These are phyloP conservation scores for Crithidia bombi DNA, from an alignment of 208 protist species.

Conservation along the genomic window DNA sequence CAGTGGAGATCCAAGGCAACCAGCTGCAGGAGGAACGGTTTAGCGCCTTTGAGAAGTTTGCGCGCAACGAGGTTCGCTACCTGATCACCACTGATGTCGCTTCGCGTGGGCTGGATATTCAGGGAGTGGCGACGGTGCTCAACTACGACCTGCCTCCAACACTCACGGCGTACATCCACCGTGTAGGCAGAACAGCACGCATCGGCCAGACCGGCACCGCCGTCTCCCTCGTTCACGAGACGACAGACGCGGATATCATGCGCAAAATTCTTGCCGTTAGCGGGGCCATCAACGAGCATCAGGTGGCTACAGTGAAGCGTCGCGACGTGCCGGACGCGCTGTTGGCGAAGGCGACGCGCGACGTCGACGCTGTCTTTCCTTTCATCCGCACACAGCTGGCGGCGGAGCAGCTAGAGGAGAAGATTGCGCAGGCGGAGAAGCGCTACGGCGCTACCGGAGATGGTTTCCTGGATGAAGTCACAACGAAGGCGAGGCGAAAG, in stretches of 20 bases:
- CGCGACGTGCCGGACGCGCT: constrained; percentile 68
- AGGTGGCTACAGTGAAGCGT: constrained; percentile 79
- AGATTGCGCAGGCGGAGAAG: constrained; percentile 80
- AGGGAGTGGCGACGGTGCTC: constrained; percentile 95
- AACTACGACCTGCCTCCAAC: constrained; percentile 98
- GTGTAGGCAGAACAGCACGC: constrained; percentile 97
- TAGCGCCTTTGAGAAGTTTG: constrained; percentile 80
- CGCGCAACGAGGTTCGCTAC: constrained; percentile 72
- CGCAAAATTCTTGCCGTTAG: constrained; percentile 88
- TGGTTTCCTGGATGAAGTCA: constrained; percentile 38
- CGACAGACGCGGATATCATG: constrained; percentile 83
- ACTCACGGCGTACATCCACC: constrained; percentile 98
- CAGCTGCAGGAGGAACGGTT: constrained; percentile 89
- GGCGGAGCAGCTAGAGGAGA: constrained; percentile 76
- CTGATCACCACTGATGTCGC: constrained; percentile 93
- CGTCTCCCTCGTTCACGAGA: constrained; percentile 95
- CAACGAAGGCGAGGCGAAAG: constrained; percentile 51
- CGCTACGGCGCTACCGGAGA: constrained; percentile 48
- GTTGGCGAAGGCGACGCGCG: constrained; percentile 42
- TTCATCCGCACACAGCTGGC: constrained; percentile 62
- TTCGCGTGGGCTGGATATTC: constrained; percentile 97
- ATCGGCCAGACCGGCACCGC: constrained; percentile 93
- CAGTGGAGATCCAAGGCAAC: constrained; percentile 87
- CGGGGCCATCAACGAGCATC: constrained; percentile 72
- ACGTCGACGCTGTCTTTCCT: constrained; percentile 58